Conservation (phyloP, 768 basidiomycete genomes). For the Russula compacta region DNA sequence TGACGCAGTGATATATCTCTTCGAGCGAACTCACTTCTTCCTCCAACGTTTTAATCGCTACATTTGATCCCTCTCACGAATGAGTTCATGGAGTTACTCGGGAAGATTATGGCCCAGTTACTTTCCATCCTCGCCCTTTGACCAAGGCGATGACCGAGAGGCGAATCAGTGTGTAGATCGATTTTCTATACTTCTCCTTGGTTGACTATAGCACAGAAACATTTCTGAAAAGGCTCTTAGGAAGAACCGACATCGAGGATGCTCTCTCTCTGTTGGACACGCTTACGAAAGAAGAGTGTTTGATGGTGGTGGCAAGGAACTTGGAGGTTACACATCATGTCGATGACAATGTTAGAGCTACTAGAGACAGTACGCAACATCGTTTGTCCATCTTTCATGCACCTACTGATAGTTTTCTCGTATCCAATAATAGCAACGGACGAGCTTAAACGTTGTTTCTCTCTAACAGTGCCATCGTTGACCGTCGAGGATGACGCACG, state of each 20-base stretch:
- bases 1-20: neutral
- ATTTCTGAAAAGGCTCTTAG: neutral
- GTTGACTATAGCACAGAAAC: neutral
- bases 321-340: neutral
- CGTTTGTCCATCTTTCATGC: too few species aligned
- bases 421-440: neutral
- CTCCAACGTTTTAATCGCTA: neutral
- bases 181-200: neutral
- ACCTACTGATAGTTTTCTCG: neutral
- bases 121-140: neutral
- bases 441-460: neutral
- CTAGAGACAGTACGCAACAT: neutral
- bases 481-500: neutral
- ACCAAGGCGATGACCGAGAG: neutral
- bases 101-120: neutral
- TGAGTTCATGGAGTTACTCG: neutral
- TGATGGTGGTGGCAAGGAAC: neutral
- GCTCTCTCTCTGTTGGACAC: neutral
- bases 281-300: neutral
- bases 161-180: neutral
- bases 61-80: neutral
- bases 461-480: neutral
- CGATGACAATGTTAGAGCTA: neutral
- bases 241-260: neutral
- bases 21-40: neutral